These are phyloP conservation scores for Gracilaria gracilis DNA, from an alignment of 23 red algal species.

Conservation along the genomic window DNA sequence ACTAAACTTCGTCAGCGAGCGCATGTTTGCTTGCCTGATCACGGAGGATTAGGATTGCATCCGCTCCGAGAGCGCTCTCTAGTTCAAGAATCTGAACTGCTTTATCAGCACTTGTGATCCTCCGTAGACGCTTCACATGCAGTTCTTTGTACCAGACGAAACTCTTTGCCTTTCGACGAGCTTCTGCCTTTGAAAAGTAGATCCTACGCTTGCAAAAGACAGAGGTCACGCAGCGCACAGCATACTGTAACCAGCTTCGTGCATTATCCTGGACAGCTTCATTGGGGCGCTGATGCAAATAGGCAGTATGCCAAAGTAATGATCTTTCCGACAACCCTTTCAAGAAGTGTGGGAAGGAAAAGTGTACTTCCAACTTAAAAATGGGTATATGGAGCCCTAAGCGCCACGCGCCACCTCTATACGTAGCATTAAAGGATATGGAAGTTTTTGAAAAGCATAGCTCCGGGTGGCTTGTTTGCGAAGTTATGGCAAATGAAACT, in stretches of 20 bases:
- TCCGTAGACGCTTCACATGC: constrained; percentile 46
- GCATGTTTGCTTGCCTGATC: constrained; percentile 48
- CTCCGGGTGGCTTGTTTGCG: background rate
- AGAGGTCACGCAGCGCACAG: background rate
- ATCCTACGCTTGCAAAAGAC: constrained; percentile 19
- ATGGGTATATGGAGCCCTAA: constrained; percentile 24
- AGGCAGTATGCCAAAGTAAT: constrained; percentile 9
- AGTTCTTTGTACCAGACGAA: constrained; percentile 43
- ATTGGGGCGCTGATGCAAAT: constrained; percentile 23
- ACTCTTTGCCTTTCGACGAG: constrained; percentile 1
- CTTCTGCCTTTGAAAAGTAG: constrained; percentile 21
- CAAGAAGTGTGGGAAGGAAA: constrained; percentile 18
- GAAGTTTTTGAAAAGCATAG: background rate
- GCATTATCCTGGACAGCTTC: constrained; percentile 7
- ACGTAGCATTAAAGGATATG: background rate
- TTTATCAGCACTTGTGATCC: background rate
- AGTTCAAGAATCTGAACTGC: constrained; percentile 16
- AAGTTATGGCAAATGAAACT: constrained; percentile 27
- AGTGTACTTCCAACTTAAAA: constrained; percentile 17
- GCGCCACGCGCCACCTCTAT: constrained; percentile 9
- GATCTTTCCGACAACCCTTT: background rate
- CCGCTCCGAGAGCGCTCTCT: constrained; percentile 40
- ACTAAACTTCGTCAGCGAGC: constrained; percentile 55
- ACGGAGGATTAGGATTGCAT: constrained; percentile 48
- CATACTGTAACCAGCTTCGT: constrained; percentile 52